Base-by-base conservation (phyloP, 202 grass and related monocot species). In the Elaeis oleifera region DNA sequence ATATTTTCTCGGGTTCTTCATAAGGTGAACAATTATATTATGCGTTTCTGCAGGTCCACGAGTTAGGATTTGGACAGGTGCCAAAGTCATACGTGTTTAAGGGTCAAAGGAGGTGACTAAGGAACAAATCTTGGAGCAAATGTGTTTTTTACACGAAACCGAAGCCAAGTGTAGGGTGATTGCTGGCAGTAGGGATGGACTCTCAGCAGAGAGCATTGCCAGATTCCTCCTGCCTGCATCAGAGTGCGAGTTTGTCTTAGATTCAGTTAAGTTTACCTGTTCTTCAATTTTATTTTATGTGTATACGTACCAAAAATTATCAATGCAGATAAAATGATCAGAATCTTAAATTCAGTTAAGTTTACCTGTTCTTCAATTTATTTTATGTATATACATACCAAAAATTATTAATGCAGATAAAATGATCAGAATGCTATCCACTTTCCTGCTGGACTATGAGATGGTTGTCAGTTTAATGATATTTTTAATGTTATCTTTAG, bases 81-180 rank as follows among this genome's bases (percentile, higher is more conserved):
- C 86, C 86, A 2, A 95, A 96, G 64, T 90, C 86, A 63, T 89
- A 90, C 72, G 81, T 95, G 18, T 96, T 96, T 79, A 96, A 88
- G 68, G 86, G 55, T 85, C 78, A 22, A 96, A 88, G 50, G 90
- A 96, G 61, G 73, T 88, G 32, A 90, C 81, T 32, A 96, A 96
- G 70, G 90, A 96, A 51, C 83, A 96, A 80, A 63, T 96, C 70
- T 61, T 96, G 66, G 90, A 96, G 22, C 78, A 96, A 84, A 88
- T 96, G 90, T 67, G 83, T 56, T 90, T 96, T 88, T 90, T 80
- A 59, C 70, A 58, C 77, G 83, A 63, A 69, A 56, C 80, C 74
- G 73, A 96, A 78, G 59, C 86, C 90, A n/a, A 78, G 66, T 59
- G 56, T 89, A 24, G 86, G 64, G 90, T 96, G 59, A 96, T 96